Base-by-base conservation (phyloP, 139 green algal species). In the Eudorina sp. region DNA sequence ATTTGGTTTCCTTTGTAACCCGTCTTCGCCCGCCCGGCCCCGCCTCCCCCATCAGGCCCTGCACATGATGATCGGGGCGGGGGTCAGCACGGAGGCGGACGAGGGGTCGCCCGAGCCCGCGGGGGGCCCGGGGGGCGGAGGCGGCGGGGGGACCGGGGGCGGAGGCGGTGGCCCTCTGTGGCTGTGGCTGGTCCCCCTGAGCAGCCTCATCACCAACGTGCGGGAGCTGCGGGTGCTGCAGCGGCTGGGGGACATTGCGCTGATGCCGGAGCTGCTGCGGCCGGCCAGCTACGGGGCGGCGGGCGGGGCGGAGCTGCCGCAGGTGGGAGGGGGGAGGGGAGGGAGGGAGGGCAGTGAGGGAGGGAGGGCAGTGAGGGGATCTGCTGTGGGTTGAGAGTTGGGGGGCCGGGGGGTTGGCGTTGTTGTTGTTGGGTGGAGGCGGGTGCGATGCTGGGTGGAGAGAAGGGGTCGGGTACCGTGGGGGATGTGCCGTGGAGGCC, bases 231-330 rank as follows among this genome's bases (percentile, higher is more conserved):
- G 58, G 55, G 78, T 85, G 55, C 53, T 85, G 78, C 40, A 58
- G 78, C 78, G 55, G 21, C 78, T 85, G 78, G 78, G 58, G 0
- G 41, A 85, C 55, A 74, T 85, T 3, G 64, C 38, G 53, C 86
- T 88, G 68, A 51, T 87, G n/a, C 53, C 9, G 5, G 77, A 68
- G 51, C 79, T 90, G 77, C 78, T 90, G 78, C 31, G 38, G 36
- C 86, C 86, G 2, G 38, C 58, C 25, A 27, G 43, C n/a, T 80
- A 40, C 38, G 75, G 77, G 4, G 7, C 25, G 34, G 38, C 38
- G 23, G 77, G 51, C 0, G 77, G 34, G 23, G 77, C 77, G 55
- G 77, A 84, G 77, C 58, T 85, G 58, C 78, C 78, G 58, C 78
- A 85, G 78, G 78, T 85, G 78, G 6, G 53, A 11, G 31, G 14